Conservation (phyloP, 345 rosid genomes). For the Rhizophora mangle region DNA sequence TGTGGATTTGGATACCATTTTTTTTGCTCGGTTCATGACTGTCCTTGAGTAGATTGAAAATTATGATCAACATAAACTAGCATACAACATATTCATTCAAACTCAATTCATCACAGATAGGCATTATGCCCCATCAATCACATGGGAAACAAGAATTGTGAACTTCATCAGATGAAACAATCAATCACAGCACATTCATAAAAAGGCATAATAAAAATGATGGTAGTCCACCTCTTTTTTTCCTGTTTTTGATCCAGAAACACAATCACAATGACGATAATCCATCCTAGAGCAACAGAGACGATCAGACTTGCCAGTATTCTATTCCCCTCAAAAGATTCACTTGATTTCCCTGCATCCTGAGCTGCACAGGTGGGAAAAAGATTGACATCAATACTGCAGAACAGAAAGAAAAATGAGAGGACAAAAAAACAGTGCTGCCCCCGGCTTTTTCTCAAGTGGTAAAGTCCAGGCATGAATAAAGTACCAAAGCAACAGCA, state of each 20-base stretch:
- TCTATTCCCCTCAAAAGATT: constrained; percentile 26
- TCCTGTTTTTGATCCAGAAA: too few relatives aligned
- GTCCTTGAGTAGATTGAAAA: not conserved
- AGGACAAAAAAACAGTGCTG: not conserved
- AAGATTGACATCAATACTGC: not conserved
- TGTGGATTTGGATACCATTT: not conserved
- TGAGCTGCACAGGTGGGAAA: constrained; percentile 23
- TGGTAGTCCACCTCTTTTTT: constrained; percentile 34
- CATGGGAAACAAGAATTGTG: too few relatives aligned
- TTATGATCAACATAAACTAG: not conserved
- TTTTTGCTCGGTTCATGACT: not conserved
- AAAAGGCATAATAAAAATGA: not conserved
- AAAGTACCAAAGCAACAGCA: too few relatives aligned
- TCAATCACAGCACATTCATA: not conserved
- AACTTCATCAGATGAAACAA: not conserved
- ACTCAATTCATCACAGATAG: not conserved
- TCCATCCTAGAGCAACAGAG: constrained; percentile 12
- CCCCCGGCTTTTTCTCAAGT: too few relatives aligned
- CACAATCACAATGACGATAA: constrained; percentile 19
- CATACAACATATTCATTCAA: not conserved
- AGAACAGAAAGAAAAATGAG: not conserved
- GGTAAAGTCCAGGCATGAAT: too few relatives aligned
- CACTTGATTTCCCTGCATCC: constrained; percentile 20
- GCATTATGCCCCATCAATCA: not conserved
- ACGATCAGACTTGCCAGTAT: constrained; percentile 18